phyloP scores from a whole-genome alignment of 2,329 filamentous ascomycete species.

The Bipolaris oryzae region DNA sequence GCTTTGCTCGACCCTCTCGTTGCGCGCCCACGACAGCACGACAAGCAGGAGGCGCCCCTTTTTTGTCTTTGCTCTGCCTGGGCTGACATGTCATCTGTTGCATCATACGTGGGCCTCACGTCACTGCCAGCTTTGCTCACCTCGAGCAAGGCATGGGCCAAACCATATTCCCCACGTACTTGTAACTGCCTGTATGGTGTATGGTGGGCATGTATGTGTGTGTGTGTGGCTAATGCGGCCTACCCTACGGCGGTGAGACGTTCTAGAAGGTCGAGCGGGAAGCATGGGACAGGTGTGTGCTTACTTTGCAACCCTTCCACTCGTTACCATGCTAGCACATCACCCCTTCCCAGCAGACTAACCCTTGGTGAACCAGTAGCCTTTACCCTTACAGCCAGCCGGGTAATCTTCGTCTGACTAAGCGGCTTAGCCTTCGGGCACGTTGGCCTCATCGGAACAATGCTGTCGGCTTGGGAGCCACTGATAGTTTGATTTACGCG shows the following conservation, averaged over 20 bases:
- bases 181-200: background rate
- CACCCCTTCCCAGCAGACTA: background rate
- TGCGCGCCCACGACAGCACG: no score
- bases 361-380: background rate
- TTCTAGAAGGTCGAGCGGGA: conserved; percentile 16
- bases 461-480: conserved; percentile 1
- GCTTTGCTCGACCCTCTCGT: background rate
- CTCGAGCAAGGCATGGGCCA: background rate
- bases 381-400: background rate
- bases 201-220: no score
- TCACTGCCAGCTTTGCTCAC: background rate
- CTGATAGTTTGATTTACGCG: conserved; percentile 7
- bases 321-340: background rate
- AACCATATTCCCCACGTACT: conserved; percentile 1
- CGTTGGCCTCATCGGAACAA: conserved; percentile 1
- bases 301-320: conserved; percentile 3
- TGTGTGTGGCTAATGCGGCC: conserved; percentile 7
- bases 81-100: conserved; percentile 11
- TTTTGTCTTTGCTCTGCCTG: background rate
- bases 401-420: background rate
- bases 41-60: no score
- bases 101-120: conserved; percentile 9
- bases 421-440: background rate
- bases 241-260: conserved; percentile 17
- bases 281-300: conserved; percentile 3